These are phyloP conservation scores for Backusella macrospora DNA, from an alignment of 192 early-diverging fungal species.

Conservation along the genomic window DNA sequence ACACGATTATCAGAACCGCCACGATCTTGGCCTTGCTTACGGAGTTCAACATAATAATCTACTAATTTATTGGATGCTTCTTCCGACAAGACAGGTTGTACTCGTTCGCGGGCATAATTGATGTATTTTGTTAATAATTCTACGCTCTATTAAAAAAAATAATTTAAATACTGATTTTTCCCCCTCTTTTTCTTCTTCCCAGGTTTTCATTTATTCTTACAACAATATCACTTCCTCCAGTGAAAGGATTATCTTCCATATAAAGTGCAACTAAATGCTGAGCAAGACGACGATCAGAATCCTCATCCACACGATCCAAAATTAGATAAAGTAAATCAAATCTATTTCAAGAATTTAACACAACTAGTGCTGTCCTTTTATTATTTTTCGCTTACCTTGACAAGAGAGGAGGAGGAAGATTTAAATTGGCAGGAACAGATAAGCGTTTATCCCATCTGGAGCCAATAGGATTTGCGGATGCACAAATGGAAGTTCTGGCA, in stretches of 20 bases:
- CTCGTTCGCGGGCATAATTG: slow-evolving; percentile 77
- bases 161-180: not conserved
- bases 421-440: slow-evolving; percentile 94
- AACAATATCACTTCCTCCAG: slow-evolving; percentile 49
- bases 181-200: not conserved
- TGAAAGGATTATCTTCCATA: slow-evolving; percentile 61
- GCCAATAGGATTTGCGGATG: slow-evolving; percentile 93
- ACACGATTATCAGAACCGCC: slow-evolving; percentile 57
- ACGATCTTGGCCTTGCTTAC: slow-evolving; percentile 69
- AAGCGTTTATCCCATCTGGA: slow-evolving; percentile 88
- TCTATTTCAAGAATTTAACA: slow-evolving; percentile 39
- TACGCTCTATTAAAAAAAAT: slow-evolving; percentile 55
- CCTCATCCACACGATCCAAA: slow-evolving; percentile 87
- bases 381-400: slow-evolving; percentile 63
- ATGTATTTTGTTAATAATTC: slow-evolving; percentile 92
- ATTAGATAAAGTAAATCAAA: slow-evolving; percentile 95
- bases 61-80: slow-evolving; percentile 77
- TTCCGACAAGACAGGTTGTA: slow-evolving; percentile 78
- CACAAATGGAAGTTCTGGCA: slow-evolving; percentile 93
- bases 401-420: slow-evolving; percentile 88
- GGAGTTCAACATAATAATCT: slow-evolving; percentile 80
- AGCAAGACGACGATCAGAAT: slow-evolving; percentile 84
- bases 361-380: not conserved
- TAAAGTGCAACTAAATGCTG: slow-evolving; percentile 89
- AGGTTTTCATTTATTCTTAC: not conserved